These are phyloP conservation scores for Melanomma pulvis-pyrius DNA, from an alignment of 495 filamentous ascomycete species.

Conservation along the genomic window DNA sequence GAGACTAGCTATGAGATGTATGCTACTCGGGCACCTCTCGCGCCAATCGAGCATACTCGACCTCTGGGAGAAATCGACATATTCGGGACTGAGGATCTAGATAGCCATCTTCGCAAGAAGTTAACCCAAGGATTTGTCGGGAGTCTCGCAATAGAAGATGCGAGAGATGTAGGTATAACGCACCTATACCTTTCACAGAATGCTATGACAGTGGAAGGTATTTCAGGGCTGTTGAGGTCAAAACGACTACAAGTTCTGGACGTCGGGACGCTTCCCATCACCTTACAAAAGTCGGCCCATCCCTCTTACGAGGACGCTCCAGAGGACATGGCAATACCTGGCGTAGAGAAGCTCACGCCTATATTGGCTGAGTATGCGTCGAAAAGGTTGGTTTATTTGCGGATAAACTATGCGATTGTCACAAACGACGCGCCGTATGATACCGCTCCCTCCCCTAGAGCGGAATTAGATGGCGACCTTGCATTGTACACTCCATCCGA, in stretches of 20 bases:
- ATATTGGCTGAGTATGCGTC: slow-evolving; percentile 52
- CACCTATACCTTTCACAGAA: slow-evolving; percentile 59
- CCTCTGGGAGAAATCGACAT: slow-evolving; percentile 41
- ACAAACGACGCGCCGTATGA: slow-evolving; percentile 53
- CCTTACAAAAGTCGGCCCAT: slow-evolving; percentile 1
- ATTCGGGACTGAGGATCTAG: slow-evolving; percentile 48
- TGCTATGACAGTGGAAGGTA: slow-evolving; percentile 52
- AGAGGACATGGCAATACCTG: slow-evolving; percentile 45
- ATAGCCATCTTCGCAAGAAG: slow-evolving; percentile 53
- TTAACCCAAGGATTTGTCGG: slow-evolving; percentile 55
- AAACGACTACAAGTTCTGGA: slow-evolving; percentile 57
- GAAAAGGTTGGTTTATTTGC: slow-evolving; percentile 55
- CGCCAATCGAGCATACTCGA: slow-evolving; percentile 34
- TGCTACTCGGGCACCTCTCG: not conserved
- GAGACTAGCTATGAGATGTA: not conserved
- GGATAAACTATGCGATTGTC: slow-evolving; percentile 60
- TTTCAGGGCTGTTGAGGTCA: slow-evolving; percentile 57
- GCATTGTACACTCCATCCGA: slow-evolving; percentile 22
- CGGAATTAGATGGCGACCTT: slow-evolving; percentile 28
- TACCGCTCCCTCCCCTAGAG: slow-evolving; percentile 21
- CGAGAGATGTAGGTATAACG: slow-evolving; percentile 58
- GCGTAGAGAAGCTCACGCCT: slow-evolving; percentile 59
- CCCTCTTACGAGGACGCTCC: slow-evolving; percentile 11
- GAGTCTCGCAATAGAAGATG: slow-evolving; percentile 57
- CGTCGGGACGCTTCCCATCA: slow-evolving; percentile 42